Percentiles rank a stretch among this genome's conserved stretches.
Evolutionary conservation across 441 rosid species (phyloP).

Genomic region (Pelargonium myrrhifolium): DNA sequence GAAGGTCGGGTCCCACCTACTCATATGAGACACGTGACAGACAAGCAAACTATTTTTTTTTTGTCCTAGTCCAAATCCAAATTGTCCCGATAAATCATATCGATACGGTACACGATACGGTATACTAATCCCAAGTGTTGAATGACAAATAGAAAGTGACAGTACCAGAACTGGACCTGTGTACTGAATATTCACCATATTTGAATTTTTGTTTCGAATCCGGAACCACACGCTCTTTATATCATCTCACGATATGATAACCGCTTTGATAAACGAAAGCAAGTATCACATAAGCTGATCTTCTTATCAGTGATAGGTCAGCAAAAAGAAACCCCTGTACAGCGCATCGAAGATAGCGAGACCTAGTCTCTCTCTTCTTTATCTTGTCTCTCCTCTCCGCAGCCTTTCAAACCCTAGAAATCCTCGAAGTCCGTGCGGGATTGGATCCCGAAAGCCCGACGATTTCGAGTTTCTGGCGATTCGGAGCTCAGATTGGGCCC

Average conservation of each 20-base stretch:
- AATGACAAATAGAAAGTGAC: conserved; percentile 32
- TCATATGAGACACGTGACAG: no score
- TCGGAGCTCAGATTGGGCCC: conserved; percentile 19
- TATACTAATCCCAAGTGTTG: no score
- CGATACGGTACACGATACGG: no score
- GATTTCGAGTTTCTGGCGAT: neutral
- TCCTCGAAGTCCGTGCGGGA: conserved; percentile 28
- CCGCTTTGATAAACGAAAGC: fast-evolving
- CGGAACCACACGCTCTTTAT: conserved; percentile 31
- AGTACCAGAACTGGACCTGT: conserved; percentile 64
- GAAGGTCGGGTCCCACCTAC: no score
- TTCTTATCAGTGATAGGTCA: conserved; percentile 37
- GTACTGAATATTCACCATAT: conserved; percentile 72
- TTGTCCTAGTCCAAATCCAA: no score
- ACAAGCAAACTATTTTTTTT: no score
- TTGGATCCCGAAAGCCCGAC: conserved; percentile 7
- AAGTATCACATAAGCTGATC: fast-evolving
- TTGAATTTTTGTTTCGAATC: conserved; percentile 78
- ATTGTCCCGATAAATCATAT: no score
- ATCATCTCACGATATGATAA: conserved; percentile 30
- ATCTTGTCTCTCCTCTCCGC: conserved; percentile 24
- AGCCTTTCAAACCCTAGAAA: conserved; percentile 77
- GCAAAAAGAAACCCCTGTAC: conserved; percentile 44
- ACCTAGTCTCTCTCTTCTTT: conserved; percentile 36
- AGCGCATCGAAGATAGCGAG: conserved; percentile 86